phyloP scores from a whole-genome alignment of 371 early-diverging fungal genomes.

The Smittium culicis region DNA sequence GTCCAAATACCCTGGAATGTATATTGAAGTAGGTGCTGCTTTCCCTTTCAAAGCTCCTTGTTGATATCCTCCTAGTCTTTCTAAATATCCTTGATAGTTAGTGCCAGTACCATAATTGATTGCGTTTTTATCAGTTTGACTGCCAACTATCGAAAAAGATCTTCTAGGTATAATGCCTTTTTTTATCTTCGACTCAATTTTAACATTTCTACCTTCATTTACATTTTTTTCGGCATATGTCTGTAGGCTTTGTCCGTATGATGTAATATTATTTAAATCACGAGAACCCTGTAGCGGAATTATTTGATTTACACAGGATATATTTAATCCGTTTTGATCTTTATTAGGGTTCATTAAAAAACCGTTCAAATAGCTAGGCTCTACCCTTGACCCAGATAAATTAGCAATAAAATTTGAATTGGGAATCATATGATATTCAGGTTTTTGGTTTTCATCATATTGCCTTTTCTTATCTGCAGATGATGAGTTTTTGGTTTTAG shows the following conservation, averaged over 20 bases:
- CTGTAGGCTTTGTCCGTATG: no score
- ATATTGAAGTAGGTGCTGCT: not conserved
- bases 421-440: not conserved
- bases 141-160: not conserved
- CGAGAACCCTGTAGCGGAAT: not conserved
- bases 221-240: no score
- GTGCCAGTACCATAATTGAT: not conserved
- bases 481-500: not conserved
- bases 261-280: not conserved
- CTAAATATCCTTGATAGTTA: not conserved
- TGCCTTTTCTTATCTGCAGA: not conserved
- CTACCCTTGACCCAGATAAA: not conserved
- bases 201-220: not conserved
- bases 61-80: no score
- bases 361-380: not conserved
- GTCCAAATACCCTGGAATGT: not conserved
- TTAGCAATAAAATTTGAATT: not conserved
- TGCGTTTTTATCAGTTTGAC: not conserved
- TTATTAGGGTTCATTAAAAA: not conserved
- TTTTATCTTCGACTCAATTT: not conserved
- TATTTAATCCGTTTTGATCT: not conserved
- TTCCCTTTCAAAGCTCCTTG: not conserved
- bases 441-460: not conserved
- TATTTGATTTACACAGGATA: not conserved
- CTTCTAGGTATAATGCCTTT: not conserved